Evolutionary conservation across 2,329 filamentous ascomycete genomes (phyloP).

Genomic region (Alternaria hordeiaustralica): DNA sequence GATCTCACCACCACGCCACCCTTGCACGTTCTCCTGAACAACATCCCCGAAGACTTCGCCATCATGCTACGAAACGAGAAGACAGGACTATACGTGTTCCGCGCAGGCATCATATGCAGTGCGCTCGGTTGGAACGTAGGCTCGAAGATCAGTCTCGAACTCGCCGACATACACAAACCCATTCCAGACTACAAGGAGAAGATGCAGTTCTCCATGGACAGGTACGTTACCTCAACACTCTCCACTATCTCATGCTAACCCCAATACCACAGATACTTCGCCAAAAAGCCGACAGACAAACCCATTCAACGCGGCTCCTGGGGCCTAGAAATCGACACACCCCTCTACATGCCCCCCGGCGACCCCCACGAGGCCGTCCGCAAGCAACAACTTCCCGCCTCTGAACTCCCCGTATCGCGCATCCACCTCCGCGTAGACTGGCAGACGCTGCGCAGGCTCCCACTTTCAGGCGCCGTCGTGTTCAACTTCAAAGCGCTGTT

Average conservation of each 20-base stretch:
- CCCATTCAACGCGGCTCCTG: conserved; percentile 86
- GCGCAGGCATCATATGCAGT: conserved; percentile 79
- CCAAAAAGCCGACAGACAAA: conserved; percentile 74
- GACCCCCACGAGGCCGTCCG: conserved; percentile 69
- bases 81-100: conserved; percentile 75
- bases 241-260: neutral
- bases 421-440: conserved; percentile 80
- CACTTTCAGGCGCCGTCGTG: conserved; percentile 74
- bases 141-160: conserved; percentile 72
- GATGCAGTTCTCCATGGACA: conserved; percentile 87
- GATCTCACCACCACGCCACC: conserved; percentile 69
- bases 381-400: conserved; percentile 58
- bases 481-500: conserved; percentile 93
- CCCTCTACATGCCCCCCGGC: conserved; percentile 75
- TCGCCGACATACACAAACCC: conserved; percentile 73
- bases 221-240: conserved; percentile 55
- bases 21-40: conserved; percentile 73
- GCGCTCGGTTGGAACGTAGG: conserved; percentile 80
- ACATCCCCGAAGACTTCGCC: conserved; percentile 85
- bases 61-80: conserved; percentile 74
- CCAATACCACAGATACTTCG: conserved; percentile 69
- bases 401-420: conserved; percentile 63
- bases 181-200: conserved; percentile 88
- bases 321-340: conserved; percentile 78
- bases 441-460: conserved; percentile 82